These are phyloP conservation scores for Amanita muscaria DNA, from an alignment of 768 basidiomycete genomes.

Conservation along the genomic window DNA sequence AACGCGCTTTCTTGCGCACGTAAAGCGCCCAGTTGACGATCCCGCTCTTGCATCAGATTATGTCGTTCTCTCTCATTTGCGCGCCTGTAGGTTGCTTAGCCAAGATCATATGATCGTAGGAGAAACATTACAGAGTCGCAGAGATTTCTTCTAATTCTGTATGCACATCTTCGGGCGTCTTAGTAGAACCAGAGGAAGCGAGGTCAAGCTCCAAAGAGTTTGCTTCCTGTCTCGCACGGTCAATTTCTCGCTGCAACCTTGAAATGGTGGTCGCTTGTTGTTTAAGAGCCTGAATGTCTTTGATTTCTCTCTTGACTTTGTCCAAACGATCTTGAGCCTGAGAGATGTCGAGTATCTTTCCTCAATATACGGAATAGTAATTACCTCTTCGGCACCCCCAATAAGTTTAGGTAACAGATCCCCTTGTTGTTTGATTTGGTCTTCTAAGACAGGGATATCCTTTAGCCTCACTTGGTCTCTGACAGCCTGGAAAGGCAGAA, in stretches of 20 bases:
- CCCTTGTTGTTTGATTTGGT: conserved; percentile 51
- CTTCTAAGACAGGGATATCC: conserved; percentile 64
- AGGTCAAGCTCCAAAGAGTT: conserved; percentile 60
- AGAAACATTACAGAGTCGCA: conserved; percentile 45
- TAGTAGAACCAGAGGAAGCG: conserved; percentile 61
- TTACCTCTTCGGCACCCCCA: conserved; percentile 53
- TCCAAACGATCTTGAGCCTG: conserved; percentile 49
- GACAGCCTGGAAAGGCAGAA: conserved; percentile 49
- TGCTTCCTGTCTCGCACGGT: conserved; percentile 54
- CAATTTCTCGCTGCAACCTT: conserved; percentile 50
- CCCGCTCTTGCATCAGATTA: conserved; percentile 47
- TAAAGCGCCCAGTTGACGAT: conserved; percentile 44
- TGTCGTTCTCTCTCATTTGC: conserved; percentile 56
- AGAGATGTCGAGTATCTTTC: conserved; percentile 2
- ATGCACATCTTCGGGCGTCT: conserved; percentile 83
- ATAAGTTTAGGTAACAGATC: conserved; percentile 43
- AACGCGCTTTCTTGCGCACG: conserved; percentile 52
- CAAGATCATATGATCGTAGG: background rate
- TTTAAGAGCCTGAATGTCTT: conserved; percentile 51
- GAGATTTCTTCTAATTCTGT: conserved; percentile 57
- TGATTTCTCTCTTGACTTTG: conserved; percentile 46
- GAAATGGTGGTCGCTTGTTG: conserved; percentile 51
- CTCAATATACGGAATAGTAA: conserved; percentile 11
- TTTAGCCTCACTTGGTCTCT: conserved; percentile 43
- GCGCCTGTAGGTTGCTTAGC: conserved; percentile 34